Base-by-base conservation (phyloP, 345 rosid genomes). In the Citropsis articulata region DNA sequence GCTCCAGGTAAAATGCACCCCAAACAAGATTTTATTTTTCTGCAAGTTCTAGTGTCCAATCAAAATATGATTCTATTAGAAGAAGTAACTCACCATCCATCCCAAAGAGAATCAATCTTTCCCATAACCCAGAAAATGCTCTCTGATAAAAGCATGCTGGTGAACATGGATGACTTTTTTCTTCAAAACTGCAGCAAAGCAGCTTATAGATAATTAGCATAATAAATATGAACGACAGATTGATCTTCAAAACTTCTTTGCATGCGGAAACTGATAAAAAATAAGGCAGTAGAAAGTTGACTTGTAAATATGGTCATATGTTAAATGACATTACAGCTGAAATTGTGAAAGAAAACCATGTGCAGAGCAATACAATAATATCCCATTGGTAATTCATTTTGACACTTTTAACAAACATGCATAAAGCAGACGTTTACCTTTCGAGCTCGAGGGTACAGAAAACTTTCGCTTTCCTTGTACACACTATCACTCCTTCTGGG, bases 91-190 rank as follows among this genome's bases (percentile, higher is more conserved):
- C 86, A 95, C 98, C 92, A 89, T 59, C 98, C 97, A 95, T 57
- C 94, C 90, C 2, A n/a, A n/a, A 89, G 76, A 93, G 8, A 69
- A 77, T 14, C 85, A 87, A 78, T 88, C 81, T 87, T 90, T 90
- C 69, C 98, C 98, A 60, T 93, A 7, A 31, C 97, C 98, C 73
- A 35, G 86, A 80, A 91, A 95, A 77, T 88, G 92, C 5, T 89
- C 94, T 87, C 77, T 83, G 79, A 95, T 91, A 78, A 95, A 95
- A 76, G 77, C 84, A 88, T 95, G 94, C 55, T 93, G 87, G 0
- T 76, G 90, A 55, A 95, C 94, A 80, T 86, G 82, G n/a, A 95
- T 93, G 78, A 91, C 42, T 69, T 85, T 92, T 62, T 64, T 81
- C 64, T 72, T 82, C 77, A 86, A 24, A 83, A 86, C 99, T 96